These are phyloP conservation scores for Balamuthia mandrillaris DNA, from an alignment of 208 protist genomes.

Conservation along the genomic window DNA sequence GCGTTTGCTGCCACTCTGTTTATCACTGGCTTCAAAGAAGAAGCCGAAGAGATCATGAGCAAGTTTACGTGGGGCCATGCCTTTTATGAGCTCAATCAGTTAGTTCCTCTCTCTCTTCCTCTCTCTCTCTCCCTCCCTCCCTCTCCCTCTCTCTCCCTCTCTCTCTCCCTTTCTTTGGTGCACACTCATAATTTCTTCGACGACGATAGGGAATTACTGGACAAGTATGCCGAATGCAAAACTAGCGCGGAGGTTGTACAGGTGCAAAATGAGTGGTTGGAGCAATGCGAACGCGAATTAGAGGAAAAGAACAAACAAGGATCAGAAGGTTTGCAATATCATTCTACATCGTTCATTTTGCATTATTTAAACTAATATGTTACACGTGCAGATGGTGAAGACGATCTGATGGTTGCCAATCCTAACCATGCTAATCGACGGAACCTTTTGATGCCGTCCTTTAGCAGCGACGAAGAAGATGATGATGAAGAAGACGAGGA, in stretches of 20 bases:
- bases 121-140: not conserved
- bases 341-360: too few relatives aligned
- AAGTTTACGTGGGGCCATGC: slow-evolving; percentile 94
- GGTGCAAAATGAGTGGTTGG: slow-evolving; percentile 68
- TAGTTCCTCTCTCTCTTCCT: slow-evolving; percentile 30
- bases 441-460: too few relatives aligned
- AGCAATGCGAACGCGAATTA: slow-evolving; percentile 59
- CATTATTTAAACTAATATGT: too few relatives aligned
- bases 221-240: slow-evolving; percentile 74
- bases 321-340: too few relatives aligned
- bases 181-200: not conserved
- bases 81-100: slow-evolving; percentile 87
- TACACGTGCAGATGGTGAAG: too few relatives aligned
- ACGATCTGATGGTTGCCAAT: too few relatives aligned
- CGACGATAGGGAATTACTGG: slow-evolving; percentile 86
- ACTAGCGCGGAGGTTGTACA: slow-evolving; percentile 68
- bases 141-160: not conserved
- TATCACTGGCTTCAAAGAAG: slow-evolving; percentile 86
- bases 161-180: not conserved
- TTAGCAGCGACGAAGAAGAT: too few relatives aligned
- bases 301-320: slow-evolving; percentile 19
- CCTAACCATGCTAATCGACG: too few relatives aligned
- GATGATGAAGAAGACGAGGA: too few relatives aligned
- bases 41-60: slow-evolving; percentile 84
- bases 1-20: slow-evolving; percentile 91